These are phyloP conservation scores for Pleurozium schreberi DNA, from an alignment of 225 moss, liverwort and hornwort genomes.

Conservation along the genomic window DNA sequence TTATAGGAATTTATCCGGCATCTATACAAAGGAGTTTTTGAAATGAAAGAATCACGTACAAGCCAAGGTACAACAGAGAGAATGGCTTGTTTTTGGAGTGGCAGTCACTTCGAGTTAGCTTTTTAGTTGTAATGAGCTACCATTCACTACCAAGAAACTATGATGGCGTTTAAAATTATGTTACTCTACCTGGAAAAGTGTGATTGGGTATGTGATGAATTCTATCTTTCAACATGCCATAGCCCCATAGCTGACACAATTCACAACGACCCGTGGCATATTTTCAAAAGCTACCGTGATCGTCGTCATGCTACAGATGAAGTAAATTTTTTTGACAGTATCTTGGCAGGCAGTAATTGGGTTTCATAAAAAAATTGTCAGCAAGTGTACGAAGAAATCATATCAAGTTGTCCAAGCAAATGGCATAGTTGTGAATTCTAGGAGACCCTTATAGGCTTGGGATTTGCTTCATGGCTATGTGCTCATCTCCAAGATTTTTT, in stretches of 20 bases:
- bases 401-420: background rate
- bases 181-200: background rate
- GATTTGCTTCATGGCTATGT: background rate
- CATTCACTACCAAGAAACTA: background rate
- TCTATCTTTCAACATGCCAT: background rate
- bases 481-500: background rate
- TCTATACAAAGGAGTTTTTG: background rate
- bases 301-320: background rate
- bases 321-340: background rate
- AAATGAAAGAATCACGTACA: background rate
- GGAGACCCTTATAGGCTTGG: background rate
- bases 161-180: background rate
- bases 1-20: background rate
- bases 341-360: background rate
- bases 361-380: background rate
- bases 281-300: background rate
- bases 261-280: background rate
- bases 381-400: background rate
- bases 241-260: background rate
- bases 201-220: background rate
- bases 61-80: background rate
- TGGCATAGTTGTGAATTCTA: background rate
- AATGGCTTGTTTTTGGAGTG: background rate
- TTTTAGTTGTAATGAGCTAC: background rate
- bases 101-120: background rate